Evolutionary conservation across 192 early-diverging fungal genomes (phyloP), one percentile per base, ranked within the genome.

Genomic region (Backusella parvicylindrica): DNA sequence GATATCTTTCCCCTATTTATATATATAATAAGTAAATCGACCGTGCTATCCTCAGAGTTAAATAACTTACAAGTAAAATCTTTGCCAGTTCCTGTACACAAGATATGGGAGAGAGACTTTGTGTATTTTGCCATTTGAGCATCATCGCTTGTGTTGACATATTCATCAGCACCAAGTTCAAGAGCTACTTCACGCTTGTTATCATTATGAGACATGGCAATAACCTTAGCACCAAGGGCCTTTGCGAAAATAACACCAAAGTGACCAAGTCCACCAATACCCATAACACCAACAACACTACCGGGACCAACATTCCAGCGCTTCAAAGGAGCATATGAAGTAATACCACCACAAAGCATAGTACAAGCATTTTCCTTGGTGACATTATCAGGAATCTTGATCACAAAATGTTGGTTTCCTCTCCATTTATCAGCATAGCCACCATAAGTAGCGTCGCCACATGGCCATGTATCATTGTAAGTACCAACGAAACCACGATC

Each of bases 341-440:
- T 92, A 68, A 87, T 37, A n/a, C 74, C 94, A 41, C 91, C 93
- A 79, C 93, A 96, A 70, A 96, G 70, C 15, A 96, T 81, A 9
- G n/a, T n/a, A n/a, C n/a, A n/a, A n/a, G n/a, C n/a, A n/a, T n/a
- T n/a, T n/a, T n/a, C n/a, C n/a, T n/a, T 79, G 11, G 78, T 80
- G 69, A 88, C 82, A 21, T 23, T 63, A 8, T 68, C 85, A 9
- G 88, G 87, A 49, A 88, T 84, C 81, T 85, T 87, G 87, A 86
- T 91, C 32, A 78, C 84, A 70, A 85, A 94, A 38, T 83, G 78
- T 35, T 79, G 43, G 70, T 89, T 70, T 21, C 90, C 81, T 18
- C n/a, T n/a, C 5, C 87, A 81, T n/a, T 73, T 75, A 49, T 83
- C 78, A 21, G 81, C 77, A 63, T 70, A 83, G 1, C 78, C 81